These are phyloP conservation scores for Septoria linicola DNA, from an alignment of 2,329 filamentous ascomycete genomes.

Conservation along the genomic window DNA sequence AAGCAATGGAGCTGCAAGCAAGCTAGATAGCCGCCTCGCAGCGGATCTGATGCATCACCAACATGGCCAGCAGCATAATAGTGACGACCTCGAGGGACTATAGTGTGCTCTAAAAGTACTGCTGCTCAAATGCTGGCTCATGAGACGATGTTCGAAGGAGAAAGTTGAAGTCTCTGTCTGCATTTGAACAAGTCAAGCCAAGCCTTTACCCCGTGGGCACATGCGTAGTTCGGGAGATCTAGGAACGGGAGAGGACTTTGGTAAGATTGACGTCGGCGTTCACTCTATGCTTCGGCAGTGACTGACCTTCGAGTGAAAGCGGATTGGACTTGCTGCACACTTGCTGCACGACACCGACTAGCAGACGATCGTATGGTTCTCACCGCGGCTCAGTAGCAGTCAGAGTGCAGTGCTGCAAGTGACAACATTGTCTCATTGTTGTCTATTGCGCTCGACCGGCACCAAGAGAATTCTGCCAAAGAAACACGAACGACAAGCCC, in stretches of 20 bases:
- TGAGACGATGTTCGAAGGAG: too few relatives aligned
- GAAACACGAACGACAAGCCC: background rate
- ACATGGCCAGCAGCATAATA: too few relatives aligned
- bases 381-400: too few relatives aligned
- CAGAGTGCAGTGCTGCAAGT: background rate
- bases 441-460: background rate
- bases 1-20: conserved; percentile 6
- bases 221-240: background rate
- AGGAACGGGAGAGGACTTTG: conserved; percentile 3
- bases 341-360: conserved; percentile 9
- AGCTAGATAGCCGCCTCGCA: conserved; percentile 5
- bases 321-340: conserved; percentile 4
- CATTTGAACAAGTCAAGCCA: too few relatives aligned
- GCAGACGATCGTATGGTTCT: too few relatives aligned
- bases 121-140: too few relatives aligned
- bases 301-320: conserved; percentile 7
- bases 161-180: too few relatives aligned
- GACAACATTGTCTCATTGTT: background rate
- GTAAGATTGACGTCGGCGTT: conserved; percentile 7
- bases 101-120: too few relatives aligned
- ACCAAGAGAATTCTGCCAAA: background rate
- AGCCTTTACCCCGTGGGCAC: background rate
- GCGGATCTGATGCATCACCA: too few relatives aligned
- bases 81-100: too few relatives aligned
- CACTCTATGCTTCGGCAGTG: background rate